Conservation (phyloP, 768 basidiomycete species). For the Termitomyces sp. region DNA sequence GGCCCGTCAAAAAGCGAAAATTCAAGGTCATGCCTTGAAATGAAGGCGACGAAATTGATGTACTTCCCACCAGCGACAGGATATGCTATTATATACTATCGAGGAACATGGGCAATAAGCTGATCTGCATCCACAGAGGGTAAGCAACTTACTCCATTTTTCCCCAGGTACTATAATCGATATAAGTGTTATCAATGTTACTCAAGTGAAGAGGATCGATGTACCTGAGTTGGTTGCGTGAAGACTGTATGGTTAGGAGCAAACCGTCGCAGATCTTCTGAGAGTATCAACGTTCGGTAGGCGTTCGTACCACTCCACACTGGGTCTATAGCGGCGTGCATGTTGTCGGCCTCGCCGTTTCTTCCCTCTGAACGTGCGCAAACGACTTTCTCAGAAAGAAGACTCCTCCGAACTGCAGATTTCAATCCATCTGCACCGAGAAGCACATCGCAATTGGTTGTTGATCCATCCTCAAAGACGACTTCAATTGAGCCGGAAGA, state of each 20-base stretch:
- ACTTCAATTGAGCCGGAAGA: conserved; percentile 37
- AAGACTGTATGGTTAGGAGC: conserved; percentile 44
- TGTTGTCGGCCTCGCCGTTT: conserved; percentile 31
- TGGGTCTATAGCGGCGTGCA: conserved; percentile 41
- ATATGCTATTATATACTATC: conserved; percentile 56
- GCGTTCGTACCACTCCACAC: conserved; percentile 54
- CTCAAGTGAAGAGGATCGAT: conserved; percentile 1
- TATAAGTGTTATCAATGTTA: not conserved
- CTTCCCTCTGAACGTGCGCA: conserved; percentile 27
- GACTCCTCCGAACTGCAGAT: conserved; percentile 41
- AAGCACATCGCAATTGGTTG: conserved; percentile 56
- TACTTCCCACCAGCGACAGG: conserved; percentile 51
- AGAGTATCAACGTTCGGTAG: conserved; percentile 55
- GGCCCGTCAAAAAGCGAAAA: conserved; percentile 40
- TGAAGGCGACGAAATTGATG: conserved; percentile 62
- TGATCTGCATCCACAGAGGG: not conserved
- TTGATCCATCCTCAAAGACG: conserved; percentile 56
- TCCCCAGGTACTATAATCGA: conserved; percentile 49
- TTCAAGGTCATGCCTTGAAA: conserved; percentile 43
- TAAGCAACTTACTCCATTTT: conserved; percentile 30
- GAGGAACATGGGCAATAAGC: not conserved
- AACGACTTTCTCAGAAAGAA: conserved; percentile 32
- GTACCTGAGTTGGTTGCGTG: conserved; percentile 42
- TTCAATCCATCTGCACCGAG: conserved; percentile 68
- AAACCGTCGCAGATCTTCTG: conserved; percentile 35